Percentiles rank a stretch among this genome's conserved stretches.
phyloP scores from a whole-genome alignment of 1,284 basidiomycete species.

The Leccinum pachyderme region DNA sequence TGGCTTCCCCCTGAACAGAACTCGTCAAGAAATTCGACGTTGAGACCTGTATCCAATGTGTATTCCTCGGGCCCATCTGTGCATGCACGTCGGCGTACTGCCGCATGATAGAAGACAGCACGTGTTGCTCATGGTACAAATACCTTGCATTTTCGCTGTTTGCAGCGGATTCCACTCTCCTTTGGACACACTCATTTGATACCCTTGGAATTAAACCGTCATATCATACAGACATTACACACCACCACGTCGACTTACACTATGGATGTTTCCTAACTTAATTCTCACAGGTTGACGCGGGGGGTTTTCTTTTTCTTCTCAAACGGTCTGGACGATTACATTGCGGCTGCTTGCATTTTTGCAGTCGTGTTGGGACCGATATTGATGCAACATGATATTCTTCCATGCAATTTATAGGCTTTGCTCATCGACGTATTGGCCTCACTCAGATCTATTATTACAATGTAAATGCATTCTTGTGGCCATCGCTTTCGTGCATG shows the following conservation, averaged over 20 bases:
- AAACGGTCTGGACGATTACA: constrained; percentile 20
- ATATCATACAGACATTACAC: constrained; percentile 14
- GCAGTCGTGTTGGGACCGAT: constrained; percentile 17
- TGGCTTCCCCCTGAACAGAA: constrained; percentile 25
- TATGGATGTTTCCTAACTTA: constrained; percentile 30
- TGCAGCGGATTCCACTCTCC: constrained; percentile 17
- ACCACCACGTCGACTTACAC: constrained; percentile 13
- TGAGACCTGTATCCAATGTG: constrained; percentile 17
- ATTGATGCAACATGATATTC: constrained; percentile 8
- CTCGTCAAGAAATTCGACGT: constrained; percentile 9
- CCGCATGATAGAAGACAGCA: constrained; percentile 22
- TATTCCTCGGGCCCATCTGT: constrained; percentile 16
- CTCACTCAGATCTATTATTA: constrained; percentile 22
- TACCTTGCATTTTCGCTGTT: constrained; percentile 9
- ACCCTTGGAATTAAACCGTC: constrained; percentile 20
- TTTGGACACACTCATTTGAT: constrained; percentile 33
- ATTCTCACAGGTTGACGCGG: constrained; percentile 8
- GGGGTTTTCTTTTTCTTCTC: constrained; percentile 8
- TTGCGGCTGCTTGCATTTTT: constrained; percentile 14
- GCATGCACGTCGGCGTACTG: constrained; percentile 19
- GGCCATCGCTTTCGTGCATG: not conserved
- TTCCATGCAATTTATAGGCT: constrained; percentile 11
- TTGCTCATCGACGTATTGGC: not conserved
- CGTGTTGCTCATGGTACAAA: not conserved
- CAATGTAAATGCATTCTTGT: constrained; percentile 30